Percentiles rank a stretch among this genome's conserved stretches.
phyloP scores from a whole-genome alignment of 208 protist genomes.

The Porcisia deanei region DNA sequence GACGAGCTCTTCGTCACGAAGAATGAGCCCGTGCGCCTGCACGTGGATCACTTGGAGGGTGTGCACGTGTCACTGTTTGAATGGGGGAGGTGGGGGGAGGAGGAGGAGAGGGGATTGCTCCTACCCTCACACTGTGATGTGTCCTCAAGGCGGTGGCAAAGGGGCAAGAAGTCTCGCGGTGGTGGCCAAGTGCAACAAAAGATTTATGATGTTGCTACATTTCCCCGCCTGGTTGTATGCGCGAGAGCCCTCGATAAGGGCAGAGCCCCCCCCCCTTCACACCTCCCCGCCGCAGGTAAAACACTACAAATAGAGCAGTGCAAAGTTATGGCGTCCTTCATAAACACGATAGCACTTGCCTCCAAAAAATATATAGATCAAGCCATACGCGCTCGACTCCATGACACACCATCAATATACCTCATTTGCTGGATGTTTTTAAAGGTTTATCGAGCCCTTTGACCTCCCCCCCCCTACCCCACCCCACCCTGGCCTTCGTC shows the following conservation, averaged over 20 bases:
- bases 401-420: neutral
- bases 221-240: neutral
- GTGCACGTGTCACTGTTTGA: neutral
- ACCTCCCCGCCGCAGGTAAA: neutral
- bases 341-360: neutral
- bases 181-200: neutral
- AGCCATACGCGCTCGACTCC: neutral
- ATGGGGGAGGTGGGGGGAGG: neutral
- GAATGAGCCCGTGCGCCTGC: neutral
- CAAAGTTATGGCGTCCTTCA: neutral
- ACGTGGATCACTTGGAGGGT: neutral
- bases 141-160: neutral
- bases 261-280: neutral
- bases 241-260: neutral
- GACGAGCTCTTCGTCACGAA: neutral
- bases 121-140: neutral
- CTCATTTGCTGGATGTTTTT: neutral
- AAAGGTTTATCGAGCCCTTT: neutral
- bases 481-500: neutral
- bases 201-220: too few species aligned
- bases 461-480: neutral
- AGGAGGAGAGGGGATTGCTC: neutral
- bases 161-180: neutral
- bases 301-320: neutral
- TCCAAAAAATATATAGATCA: neutral